A percentile compares a stretch with the other conserved stretches of the same genome.
Evolutionary conservation across 2,329 filamentous ascomycete genomes (phyloP).

Genomic region (Neophaeococcomyces mojaviensis): DNA sequence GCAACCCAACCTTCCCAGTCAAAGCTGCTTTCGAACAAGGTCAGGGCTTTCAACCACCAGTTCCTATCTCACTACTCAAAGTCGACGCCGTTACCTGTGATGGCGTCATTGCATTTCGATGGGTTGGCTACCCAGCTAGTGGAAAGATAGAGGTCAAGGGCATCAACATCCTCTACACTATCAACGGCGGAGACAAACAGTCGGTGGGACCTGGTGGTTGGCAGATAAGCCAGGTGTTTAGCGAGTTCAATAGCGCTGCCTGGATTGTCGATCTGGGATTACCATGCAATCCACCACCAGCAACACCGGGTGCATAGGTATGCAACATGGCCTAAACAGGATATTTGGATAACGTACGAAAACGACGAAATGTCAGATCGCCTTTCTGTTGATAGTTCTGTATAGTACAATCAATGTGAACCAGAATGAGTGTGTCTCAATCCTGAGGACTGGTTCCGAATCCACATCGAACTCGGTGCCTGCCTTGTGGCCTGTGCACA

Average conservation of each 20-base stretch:
- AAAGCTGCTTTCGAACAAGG: constrained; percentile 26
- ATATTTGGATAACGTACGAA: too few relatives aligned
- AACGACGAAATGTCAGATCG: too few relatives aligned
- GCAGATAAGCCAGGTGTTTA: constrained; percentile 27
- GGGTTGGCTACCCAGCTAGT: constrained; percentile 16
- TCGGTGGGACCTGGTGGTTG: constrained; percentile 21
- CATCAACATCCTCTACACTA: constrained; percentile 26
- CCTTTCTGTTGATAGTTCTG: too few relatives aligned
- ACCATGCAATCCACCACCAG: too few relatives aligned
- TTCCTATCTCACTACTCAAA: constrained; percentile 24
- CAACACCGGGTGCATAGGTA: too few relatives aligned
- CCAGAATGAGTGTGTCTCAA: too few relatives aligned
- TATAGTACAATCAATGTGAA: too few relatives aligned
- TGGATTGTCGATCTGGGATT: constrained; percentile 17
- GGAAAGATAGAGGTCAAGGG: constrained; percentile 23
- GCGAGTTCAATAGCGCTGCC: constrained; percentile 30
- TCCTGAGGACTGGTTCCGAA: too few relatives aligned
- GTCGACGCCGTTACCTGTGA: constrained; percentile 26
- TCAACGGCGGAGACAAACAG: constrained; percentile 6
- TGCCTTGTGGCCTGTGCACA: too few relatives aligned
- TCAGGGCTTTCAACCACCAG: constrained; percentile 23
- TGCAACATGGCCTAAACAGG: too few relatives aligned
- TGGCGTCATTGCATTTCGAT: constrained; percentile 27
- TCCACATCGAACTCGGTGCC: too few relatives aligned
- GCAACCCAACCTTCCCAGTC: constrained; percentile 26